Conservation (phyloP, 176 grass and related monocot species). For the Chloris gayana region DNA sequence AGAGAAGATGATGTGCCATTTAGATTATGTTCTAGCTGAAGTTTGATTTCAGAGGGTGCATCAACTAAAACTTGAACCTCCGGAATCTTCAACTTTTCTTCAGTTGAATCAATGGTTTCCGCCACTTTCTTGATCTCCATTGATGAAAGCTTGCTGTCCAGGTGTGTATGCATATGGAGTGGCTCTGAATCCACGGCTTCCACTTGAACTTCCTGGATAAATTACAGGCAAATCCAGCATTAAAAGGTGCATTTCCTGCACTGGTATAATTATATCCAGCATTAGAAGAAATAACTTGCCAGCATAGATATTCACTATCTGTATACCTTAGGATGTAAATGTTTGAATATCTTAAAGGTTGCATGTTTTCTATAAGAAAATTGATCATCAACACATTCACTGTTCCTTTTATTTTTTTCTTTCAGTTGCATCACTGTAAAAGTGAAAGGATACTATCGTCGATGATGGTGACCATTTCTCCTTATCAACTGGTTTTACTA, state of each 20-base stretch:
- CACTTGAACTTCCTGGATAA: slow-evolving; percentile 50
- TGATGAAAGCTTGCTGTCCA: slow-evolving; percentile 33
- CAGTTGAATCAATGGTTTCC: slow-evolving; percentile 29
- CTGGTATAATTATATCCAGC: slow-evolving; percentile 20
- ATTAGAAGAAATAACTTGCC: not conserved
- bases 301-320: not conserved
- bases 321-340: slow-evolving; percentile 1
- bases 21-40: slow-evolving; percentile 37
- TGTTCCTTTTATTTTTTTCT: not conserved
- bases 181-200: slow-evolving; percentile 32
- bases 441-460: slow-evolving; percentile 11
- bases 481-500: slow-evolving; percentile 16
- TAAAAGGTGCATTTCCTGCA: not conserved
- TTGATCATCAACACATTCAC: not conserved
- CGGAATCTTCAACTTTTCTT: slow-evolving; percentile 46
- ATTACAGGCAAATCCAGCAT: slow-evolving; percentile 29
- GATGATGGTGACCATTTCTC: slow-evolving; percentile 19
- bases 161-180: slow-evolving; percentile 30
- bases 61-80: slow-evolving; percentile 49
- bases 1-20: slow-evolving; percentile 36
- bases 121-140: slow-evolving; percentile 23
- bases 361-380: not conserved
- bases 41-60: slow-evolving; percentile 36
- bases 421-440: not conserved
- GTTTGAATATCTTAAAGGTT: not conserved